These are phyloP conservation scores for Nicotiana undulata DNA, from an alignment of 257 asterid species.

Conservation along the genomic window DNA sequence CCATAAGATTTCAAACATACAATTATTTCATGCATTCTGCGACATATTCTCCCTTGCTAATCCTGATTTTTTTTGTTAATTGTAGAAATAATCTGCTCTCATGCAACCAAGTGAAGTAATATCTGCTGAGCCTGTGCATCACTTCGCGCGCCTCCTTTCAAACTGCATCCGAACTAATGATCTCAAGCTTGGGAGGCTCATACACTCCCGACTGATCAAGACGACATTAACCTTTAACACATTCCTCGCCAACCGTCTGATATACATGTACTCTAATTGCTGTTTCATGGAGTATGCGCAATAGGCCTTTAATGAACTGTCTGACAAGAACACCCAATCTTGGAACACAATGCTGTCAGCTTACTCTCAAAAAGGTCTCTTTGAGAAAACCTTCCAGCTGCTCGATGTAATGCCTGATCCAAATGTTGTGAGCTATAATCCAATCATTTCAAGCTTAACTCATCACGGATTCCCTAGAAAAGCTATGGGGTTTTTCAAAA, in stretches of 20 bases:
- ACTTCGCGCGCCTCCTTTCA: conserved; percentile 25
- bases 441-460: conserved; percentile 42
- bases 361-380: conserved; percentile 24
- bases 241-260: conserved; percentile 46
- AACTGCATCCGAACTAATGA: conserved; percentile 43
- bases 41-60: neutral
- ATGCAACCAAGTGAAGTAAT: conserved; percentile 19
- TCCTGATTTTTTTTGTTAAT: neutral
- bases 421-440: conserved; percentile 46
- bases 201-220: conserved; percentile 49
- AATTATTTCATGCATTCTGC: neutral
- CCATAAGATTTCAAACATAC: neutral
- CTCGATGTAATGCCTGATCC: conserved; percentile 61
- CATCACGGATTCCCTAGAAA: conserved; percentile 31
- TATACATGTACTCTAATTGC: conserved; percentile 48
- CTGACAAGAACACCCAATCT: conserved; percentile 39
- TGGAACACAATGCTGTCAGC: conserved; percentile 51
- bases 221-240: conserved; percentile 34
- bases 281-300: conserved; percentile 33
- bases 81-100: neutral
- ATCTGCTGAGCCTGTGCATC: neutral
- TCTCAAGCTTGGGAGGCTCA: conserved; percentile 43
- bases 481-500: conserved; percentile 26
- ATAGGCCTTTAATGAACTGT: conserved; percentile 31
- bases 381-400: conserved; percentile 30